Evolutionary conservation across 1,139 yeast species (phyloP).

Genomic region (Arxiozyma bovina): DNA sequence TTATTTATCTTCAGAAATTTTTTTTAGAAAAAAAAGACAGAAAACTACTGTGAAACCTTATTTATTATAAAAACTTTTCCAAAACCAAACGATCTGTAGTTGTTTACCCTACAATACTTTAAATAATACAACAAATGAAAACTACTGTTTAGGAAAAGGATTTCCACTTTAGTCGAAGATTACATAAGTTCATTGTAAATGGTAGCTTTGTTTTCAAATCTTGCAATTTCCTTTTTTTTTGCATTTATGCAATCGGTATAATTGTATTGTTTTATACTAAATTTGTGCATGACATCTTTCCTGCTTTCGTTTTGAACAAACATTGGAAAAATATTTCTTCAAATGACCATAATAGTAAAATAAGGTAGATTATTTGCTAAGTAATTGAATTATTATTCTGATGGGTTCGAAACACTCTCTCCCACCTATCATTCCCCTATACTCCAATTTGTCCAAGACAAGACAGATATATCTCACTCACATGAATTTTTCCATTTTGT

Average conservation of each 20-base stretch:
- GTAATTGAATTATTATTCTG: too few species aligned
- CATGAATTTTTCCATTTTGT: not conserved
- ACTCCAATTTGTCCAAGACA: not conserved
- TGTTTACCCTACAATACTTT: too few species aligned
- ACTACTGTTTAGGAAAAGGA: too few species aligned
- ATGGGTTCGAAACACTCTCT: too few species aligned
- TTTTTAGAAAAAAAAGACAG: too few species aligned
- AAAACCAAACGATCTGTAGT: too few species aligned
- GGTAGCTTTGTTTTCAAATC: not conserved
- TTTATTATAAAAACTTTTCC: too few species aligned
- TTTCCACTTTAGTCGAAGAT: not conserved
- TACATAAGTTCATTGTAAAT: not conserved
- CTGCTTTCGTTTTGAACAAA: not conserved
- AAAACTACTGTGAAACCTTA: too few species aligned
- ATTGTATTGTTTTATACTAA: not conserved
- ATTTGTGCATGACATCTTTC: not conserved
- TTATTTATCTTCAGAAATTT: too few species aligned
- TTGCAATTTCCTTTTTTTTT: not conserved
- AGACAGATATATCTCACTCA: not conserved
- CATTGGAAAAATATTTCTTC: not conserved
- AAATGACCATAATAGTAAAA: not conserved
- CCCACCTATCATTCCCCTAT: too few species aligned
- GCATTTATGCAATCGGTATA: not conserved
- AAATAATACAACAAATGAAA: too few species aligned
- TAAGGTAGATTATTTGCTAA: too few species aligned